Evolutionary conservation across 306 rosid species (phyloP).

Genomic region (Cucumis melo): DNA sequence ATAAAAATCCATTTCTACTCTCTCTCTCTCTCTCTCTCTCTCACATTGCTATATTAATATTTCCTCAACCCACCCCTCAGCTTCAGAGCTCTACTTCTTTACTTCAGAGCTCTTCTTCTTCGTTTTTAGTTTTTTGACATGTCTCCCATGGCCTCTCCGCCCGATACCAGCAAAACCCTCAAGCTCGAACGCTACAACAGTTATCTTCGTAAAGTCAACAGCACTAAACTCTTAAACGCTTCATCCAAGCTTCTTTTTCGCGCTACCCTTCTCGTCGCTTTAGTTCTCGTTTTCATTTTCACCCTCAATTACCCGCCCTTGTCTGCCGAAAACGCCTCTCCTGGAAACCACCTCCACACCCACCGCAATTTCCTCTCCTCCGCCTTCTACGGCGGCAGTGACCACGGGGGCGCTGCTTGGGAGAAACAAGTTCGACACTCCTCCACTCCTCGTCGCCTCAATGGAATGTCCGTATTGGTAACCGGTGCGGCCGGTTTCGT

Average conservation of each 20-base stretch:
- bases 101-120: slow-evolving; percentile 2
- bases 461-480: slow-evolving; percentile 59
- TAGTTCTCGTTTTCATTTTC: slow-evolving; percentile 56
- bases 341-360: slow-evolving; percentile 16
- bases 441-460: slow-evolving; percentile 50
- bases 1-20: neutral
- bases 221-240: slow-evolving; percentile 73
- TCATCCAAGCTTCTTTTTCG: slow-evolving; percentile 90
- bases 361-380: slow-evolving; percentile 41
- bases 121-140: neutral
- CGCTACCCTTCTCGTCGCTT: slow-evolving; percentile 52
- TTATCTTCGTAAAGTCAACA: slow-evolving; percentile 63
- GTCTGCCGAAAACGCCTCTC: neutral
- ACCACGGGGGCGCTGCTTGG: slow-evolving; percentile 55
- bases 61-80: slow-evolving; percentile 5
- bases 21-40: neutral
- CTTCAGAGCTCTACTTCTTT: slow-evolving; percentile 47
- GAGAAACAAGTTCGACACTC: slow-evolving; percentile 76
- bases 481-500: slow-evolving; percentile 88
- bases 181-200: slow-evolving; percentile 84
- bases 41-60: slow-evolving; percentile 39
- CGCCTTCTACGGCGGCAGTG: slow-evolving; percentile 36
- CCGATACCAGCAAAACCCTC: slow-evolving; percentile 81
- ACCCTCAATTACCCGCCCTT: slow-evolving; percentile 73
- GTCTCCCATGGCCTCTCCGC: slow-evolving; percentile 54